These are phyloP conservation scores for Serpula lacrymans DNA, from an alignment of 768 basidiomycete species.

Conservation along the genomic window DNA sequence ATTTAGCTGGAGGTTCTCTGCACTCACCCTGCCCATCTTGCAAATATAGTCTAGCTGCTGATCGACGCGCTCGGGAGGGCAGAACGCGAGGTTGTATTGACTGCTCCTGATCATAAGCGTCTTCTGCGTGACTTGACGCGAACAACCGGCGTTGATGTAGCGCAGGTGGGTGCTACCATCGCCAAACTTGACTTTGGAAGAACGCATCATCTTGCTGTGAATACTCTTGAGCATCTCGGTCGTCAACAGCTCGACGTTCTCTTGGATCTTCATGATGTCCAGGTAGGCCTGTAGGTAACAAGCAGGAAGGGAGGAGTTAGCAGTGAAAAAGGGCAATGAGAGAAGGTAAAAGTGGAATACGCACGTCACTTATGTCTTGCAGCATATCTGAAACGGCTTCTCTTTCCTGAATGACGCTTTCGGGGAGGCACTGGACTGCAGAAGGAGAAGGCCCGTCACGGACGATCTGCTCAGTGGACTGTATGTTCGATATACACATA, in stretches of 20 bases:
- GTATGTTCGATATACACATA: too few relatives aligned
- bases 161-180: slow-evolving; percentile 13
- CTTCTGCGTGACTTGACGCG: slow-evolving; percentile 23
- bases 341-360: neutral
- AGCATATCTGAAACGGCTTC: slow-evolving; percentile 17
- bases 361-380: slow-evolving; percentile 24
- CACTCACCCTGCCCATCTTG: slow-evolving; percentile 29
- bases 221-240: slow-evolving; percentile 26
- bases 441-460: slow-evolving; percentile 22
- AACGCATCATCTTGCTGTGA: slow-evolving; percentile 26
- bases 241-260: slow-evolving; percentile 22
- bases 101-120: slow-evolving; percentile 28
- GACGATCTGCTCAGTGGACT: slow-evolving; percentile 25
- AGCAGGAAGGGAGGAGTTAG: neutral
- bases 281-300: slow-evolving; percentile 20
- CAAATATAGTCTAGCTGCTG: slow-evolving; percentile 32
- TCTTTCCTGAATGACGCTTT: slow-evolving; percentile 21
- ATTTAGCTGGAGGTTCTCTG: neutral
- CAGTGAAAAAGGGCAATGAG: neutral
- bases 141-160: slow-evolving; percentile 27
- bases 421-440: slow-evolving; percentile 18
- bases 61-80: slow-evolving; percentile 26
- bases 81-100: slow-evolving; percentile 31
- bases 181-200: slow-evolving; percentile 26
- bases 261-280: slow-evolving; percentile 17